Evolutionary conservation across 1,139 yeast genomes (phyloP), one percentile per base, ranked within the genome.

Genomic region (Lodderomyces elongisporus): DNA sequence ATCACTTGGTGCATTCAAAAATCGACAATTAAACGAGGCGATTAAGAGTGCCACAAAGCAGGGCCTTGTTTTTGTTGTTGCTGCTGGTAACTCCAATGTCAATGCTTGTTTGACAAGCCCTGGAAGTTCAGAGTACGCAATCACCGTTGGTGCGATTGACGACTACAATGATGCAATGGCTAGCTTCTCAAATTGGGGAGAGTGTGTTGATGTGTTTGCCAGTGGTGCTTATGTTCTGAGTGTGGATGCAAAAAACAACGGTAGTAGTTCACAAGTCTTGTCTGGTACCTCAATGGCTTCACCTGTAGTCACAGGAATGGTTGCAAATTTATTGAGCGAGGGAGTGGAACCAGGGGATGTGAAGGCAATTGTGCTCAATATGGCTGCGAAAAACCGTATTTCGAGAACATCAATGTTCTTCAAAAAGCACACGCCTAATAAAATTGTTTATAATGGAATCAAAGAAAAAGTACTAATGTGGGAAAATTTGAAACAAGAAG

Each of bases 271-370:
- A 1, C 73, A 64, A 30, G 46, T 54, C 4, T 67, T 80, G 41
- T 78, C 93, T 2, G 96, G 96, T 0, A 87, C 96, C 0, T 85
- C 95, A 1, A 85, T 85, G 87, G 79, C 95, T 0, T 70, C 95
- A 1, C 96, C 96, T 0, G 66, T 78, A 2, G 83, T 85, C 5
- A 68, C 91, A 0, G 96, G 96, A 0, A 48, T 84, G 26, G 77
- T 70, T 2, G 91, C 89, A 0, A 70, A 77, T 48, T 30, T 58
- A 31, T 56, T 87, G 42, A 78, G 85, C 29, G 60, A 66, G 43
- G 95, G 94, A 0, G 60, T 76, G 4, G 47, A 60, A 0, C 60
- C 70, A 0, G 43, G 42, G 0, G 64, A 66, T 16, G 61, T 78
- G 3, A 66, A 62, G 42, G 45, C 48, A 10, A 58, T 45, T 27